phyloP scores from a whole-genome alignment of 495 filamentous ascomycete genomes.

The Penicilliopsis zonata region DNA sequence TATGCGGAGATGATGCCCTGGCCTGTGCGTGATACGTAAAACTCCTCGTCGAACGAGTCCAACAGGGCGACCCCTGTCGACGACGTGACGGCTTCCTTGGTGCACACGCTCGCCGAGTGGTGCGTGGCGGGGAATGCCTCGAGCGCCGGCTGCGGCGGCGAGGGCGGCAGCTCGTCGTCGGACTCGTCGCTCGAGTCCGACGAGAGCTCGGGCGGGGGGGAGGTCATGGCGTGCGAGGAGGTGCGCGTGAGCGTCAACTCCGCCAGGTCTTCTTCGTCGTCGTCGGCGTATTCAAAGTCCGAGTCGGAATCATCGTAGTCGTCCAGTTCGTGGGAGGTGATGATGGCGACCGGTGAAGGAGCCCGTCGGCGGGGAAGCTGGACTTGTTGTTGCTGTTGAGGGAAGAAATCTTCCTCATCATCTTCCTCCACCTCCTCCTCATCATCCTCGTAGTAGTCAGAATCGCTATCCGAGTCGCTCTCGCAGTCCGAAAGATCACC shows the following conservation, averaged over 20 bases:
- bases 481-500: slow-evolving; percentile 45
- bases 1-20: slow-evolving; percentile 31
- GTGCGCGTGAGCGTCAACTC: slow-evolving; percentile 61
- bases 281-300: slow-evolving; percentile 45
- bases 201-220: slow-evolving; percentile 74
- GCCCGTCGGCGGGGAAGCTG: slow-evolving; percentile 20
- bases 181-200: slow-evolving; percentile 56
- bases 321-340: slow-evolving; percentile 34
- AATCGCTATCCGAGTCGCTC: slow-evolving; percentile 46
- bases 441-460: slow-evolving; percentile 48
- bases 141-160: slow-evolving; percentile 56
- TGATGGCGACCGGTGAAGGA: slow-evolving; percentile 22
- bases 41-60: slow-evolving; percentile 46
- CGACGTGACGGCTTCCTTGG: background rate
- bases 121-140: slow-evolving; percentile 52
- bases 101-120: slow-evolving; percentile 31
- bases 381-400: slow-evolving; percentile 13
- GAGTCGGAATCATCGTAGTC: slow-evolving; percentile 38
- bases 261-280: slow-evolving; percentile 58
- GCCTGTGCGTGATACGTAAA: slow-evolving; percentile 42
- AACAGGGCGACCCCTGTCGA: slow-evolving; percentile 31
- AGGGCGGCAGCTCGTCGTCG: slow-evolving; percentile 71
- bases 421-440: slow-evolving; percentile 44
- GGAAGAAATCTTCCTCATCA: slow-evolving; percentile 37
- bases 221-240: slow-evolving; percentile 56